Evolutionary conservation across 495 filamentous ascomycete genomes (phyloP), one percentile per base, ranked within the genome.

Genomic region (Lasiosphaeris hirsuta): DNA sequence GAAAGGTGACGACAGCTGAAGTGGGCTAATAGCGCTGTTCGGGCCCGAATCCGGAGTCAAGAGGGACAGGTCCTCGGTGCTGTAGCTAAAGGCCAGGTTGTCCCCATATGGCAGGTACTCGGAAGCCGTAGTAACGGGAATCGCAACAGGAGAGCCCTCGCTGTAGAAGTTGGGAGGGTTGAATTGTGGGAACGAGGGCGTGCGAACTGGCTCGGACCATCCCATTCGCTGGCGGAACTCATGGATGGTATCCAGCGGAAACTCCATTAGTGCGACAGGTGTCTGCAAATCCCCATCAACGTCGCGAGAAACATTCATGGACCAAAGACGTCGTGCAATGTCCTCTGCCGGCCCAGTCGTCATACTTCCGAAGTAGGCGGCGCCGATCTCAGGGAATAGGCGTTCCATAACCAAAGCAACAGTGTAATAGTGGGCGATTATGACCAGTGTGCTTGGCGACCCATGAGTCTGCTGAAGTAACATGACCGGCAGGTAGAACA

Each of bases 341-440:
- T 92, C 84, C 66, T 91, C 89, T 35, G 92, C 87, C 2, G 88
- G 87, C 2, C 81, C 80, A 45, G 91, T 77, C 4, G 86, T 85
- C 65, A 93, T 72, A 62, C 88, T 86, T 17, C 88, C 90, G 53
- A 95, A 86, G 63, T 91, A 96, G 39, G 90, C 86, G 17, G 90
- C 87, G 48, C 90, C 93, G 56, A 96, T 83, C 64, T 96, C 92
- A 8, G 92, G 91, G 69, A 93, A 96, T 44, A 96, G 82, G 34
- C 89, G 88, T 71, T 97, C 95, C 69, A 98, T 81, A 37, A 88
- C 82, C 53, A 96, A 74, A 10, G 90, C 92, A 34, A 90, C 82
- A 4, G 90, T 91, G 69, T 96, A 97, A 72, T 96, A 93, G 66
- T 97, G 88, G 8, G 92, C 88, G 38, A 98, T 83, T 35, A 96